Conservation (phyloP, 108 stramenopile genomes). For the Nitzschia sp. region DNA sequence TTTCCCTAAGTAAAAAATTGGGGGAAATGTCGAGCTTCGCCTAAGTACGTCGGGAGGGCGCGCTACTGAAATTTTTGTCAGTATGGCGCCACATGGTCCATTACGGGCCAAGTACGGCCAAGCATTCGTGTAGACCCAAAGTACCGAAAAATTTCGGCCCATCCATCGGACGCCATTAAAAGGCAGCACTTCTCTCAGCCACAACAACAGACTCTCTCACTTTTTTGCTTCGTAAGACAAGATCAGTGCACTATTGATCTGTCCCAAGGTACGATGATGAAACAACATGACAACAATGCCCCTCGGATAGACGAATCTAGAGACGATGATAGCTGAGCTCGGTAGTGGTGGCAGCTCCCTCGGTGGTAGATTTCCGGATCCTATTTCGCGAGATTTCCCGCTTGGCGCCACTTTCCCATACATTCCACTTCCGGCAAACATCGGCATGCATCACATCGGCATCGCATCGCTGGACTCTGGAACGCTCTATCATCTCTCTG, state of each 20-base stretch:
- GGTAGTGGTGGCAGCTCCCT: too few species aligned
- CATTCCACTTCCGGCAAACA: too few species aligned
- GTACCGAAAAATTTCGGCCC: conserved; percentile 10
- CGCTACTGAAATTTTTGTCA: conserved; percentile 8
- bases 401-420: too few species aligned
- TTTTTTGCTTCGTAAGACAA: conserved; percentile 7
- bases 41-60: conserved; percentile 4
- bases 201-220: background rate
- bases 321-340: too few species aligned
- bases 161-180: background rate
- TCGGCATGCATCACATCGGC: too few species aligned
- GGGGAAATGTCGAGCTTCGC: background rate
- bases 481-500: too few species aligned
- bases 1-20: background rate
- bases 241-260: background rate
- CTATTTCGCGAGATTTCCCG: too few species aligned
- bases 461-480: background rate
- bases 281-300: conserved; percentile 5
- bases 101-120: background rate
- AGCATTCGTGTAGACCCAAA: conserved; percentile 13
- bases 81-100: background rate
- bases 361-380: too few species aligned
- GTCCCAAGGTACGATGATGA: conserved; percentile 15
- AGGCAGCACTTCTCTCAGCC: background rate
- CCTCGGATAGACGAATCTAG: too few species aligned